Evolutionary conservation across 1,139 yeast genomes (phyloP).

Genomic region (Zygotorulaspora mrakii): DNA sequence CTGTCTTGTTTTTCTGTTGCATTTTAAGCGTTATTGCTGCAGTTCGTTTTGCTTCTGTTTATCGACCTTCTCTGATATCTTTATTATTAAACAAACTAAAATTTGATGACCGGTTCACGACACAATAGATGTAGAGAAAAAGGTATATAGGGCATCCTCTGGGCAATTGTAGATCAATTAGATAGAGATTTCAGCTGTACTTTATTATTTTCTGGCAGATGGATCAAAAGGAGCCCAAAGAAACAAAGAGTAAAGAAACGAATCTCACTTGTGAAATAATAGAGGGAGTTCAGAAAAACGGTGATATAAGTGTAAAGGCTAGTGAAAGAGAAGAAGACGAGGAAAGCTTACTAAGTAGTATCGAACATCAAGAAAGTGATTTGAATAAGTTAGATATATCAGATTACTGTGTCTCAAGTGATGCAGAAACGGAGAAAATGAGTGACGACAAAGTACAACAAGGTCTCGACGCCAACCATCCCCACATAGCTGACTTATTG

Average conservation of each 20-base stretch:
- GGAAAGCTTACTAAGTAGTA: slow-evolving; percentile 28
- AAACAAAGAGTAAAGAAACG: background rate
- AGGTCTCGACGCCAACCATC: slow-evolving; percentile 10
- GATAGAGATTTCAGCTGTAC: background rate
- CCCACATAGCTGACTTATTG: slow-evolving; percentile 10
- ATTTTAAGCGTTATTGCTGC: too few relatives aligned
- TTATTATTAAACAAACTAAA: too few relatives aligned
- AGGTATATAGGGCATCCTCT: background rate
- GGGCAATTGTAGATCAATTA: background rate
- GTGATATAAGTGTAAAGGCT: background rate
- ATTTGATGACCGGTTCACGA: too few relatives aligned
- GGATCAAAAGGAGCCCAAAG: background rate
- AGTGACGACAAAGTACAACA: slow-evolving; percentile 17
- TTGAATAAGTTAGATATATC: slow-evolving; percentile 22
- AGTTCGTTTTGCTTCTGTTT: too few relatives aligned
- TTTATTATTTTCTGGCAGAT: background rate
- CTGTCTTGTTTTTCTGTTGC: too few relatives aligned
- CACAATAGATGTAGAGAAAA: background rate
- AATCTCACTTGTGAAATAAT: background rate
- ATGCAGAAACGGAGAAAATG: slow-evolving; percentile 38
- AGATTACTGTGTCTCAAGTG: slow-evolving; percentile 33
- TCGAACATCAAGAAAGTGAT: slow-evolving; percentile 23
- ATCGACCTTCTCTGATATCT: too few relatives aligned
- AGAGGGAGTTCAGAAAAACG: background rate
- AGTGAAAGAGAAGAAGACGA: slow-evolving; percentile 23